These are phyloP conservation scores for Yamadazyma ubonensis DNA, from an alignment of 805 yeast genomes.

Conservation along the genomic window DNA sequence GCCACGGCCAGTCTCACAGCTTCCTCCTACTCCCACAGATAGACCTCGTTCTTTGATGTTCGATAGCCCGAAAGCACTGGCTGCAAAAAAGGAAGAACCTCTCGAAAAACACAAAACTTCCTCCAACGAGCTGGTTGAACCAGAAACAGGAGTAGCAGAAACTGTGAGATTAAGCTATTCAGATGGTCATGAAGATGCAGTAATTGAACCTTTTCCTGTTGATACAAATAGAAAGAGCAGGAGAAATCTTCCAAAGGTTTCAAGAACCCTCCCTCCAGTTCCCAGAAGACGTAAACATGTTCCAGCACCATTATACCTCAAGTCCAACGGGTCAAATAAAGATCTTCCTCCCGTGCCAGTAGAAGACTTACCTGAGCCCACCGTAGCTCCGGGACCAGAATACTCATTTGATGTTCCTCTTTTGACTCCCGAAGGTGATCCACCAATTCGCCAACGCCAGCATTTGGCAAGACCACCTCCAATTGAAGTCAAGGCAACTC, in stretches of 20 bases:
- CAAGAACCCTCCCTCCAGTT: too few relatives aligned
- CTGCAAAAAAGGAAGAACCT: neutral
- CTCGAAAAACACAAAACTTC: neutral
- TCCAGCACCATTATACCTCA: neutral
- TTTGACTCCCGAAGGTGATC: neutral
- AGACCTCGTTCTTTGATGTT: neutral
- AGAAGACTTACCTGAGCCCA: slow-evolving; percentile 3
- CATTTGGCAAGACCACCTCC: neutral
- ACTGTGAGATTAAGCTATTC: neutral
- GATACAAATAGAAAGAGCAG: neutral
- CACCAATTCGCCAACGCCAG: neutral
- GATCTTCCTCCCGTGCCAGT: slow-evolving; percentile 1
- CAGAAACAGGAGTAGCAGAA: neutral
- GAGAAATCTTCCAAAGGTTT: neutral
- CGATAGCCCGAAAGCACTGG: neutral
- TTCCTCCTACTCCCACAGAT: slow-evolving; percentile 2
- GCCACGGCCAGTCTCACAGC: neutral
- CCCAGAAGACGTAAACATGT: neutral
- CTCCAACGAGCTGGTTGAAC: neutral
- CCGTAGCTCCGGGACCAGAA: neutral
- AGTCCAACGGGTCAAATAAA: neutral
- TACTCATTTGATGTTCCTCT: slow-evolving; percentile 3
- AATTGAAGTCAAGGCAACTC: neutral
- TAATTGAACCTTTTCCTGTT: slow-evolving; percentile 1
- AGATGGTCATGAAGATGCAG: slow-evolving; percentile 1